These are phyloP conservation scores for Coffea humblotiana DNA, from an alignment of 305 asterid species.

Conservation along the genomic window DNA sequence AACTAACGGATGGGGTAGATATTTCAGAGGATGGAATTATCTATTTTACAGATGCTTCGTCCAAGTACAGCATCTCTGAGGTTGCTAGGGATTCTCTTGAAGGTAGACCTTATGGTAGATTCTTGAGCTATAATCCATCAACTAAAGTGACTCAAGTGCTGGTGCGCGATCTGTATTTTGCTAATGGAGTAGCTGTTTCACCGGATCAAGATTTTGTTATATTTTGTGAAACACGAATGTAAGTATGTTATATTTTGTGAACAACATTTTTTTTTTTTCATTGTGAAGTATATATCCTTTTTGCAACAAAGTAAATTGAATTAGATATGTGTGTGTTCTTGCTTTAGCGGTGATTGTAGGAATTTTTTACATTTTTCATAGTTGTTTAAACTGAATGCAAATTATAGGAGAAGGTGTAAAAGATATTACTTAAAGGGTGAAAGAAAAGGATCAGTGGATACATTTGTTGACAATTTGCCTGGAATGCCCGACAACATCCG, in stretches of 20 bases:
- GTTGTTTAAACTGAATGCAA: neutral
- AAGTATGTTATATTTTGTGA: slow-evolving; percentile 20
- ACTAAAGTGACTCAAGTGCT: slow-evolving; percentile 57
- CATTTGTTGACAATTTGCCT: slow-evolving; percentile 59
- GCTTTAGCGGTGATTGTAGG: too few relatives aligned
- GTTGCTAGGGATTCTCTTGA: slow-evolving; percentile 40
- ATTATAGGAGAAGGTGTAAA: slow-evolving; percentile 62
- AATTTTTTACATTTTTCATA: too few relatives aligned
- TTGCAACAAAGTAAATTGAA: too few relatives aligned
- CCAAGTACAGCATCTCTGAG: slow-evolving; percentile 40
- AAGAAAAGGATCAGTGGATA: slow-evolving; percentile 50
- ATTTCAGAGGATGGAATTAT: slow-evolving; percentile 56
- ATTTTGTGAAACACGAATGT: slow-evolving; percentile 71
- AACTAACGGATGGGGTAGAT: slow-evolving; percentile 70
- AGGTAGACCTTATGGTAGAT: slow-evolving; percentile 72
- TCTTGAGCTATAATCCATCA: slow-evolving; percentile 69
- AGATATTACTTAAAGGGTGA: slow-evolving; percentile 60
- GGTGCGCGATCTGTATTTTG: slow-evolving; percentile 51
- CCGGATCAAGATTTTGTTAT: slow-evolving; percentile 57
- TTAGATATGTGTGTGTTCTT: too few relatives aligned
- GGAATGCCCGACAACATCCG: slow-evolving; percentile 80
- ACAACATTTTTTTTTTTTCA: too few relatives aligned
- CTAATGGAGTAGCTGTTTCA: slow-evolving; percentile 76
- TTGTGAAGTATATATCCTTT: too few relatives aligned
- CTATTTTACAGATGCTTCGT: slow-evolving; percentile 84